These are phyloP conservation scores for Cryphonectria naterciae DNA, from an alignment of 2,329 filamentous ascomycete species.

Conservation along the genomic window DNA sequence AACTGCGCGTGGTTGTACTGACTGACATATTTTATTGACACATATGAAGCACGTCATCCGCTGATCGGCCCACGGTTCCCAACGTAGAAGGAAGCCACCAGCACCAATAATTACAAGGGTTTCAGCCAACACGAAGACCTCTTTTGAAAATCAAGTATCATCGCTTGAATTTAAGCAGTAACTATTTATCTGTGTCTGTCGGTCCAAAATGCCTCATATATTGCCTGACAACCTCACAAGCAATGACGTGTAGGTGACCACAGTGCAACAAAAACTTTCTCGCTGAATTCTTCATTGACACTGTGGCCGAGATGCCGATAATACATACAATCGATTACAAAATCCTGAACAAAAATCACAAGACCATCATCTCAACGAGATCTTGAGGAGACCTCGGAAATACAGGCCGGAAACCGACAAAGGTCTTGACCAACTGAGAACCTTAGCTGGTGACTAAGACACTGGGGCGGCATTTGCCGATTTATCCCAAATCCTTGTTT, in stretches of 20 bases:
- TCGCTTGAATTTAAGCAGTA: too few species aligned
- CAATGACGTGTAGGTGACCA: too few species aligned
- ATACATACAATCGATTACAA: not conserved
- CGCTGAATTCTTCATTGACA: not conserved
- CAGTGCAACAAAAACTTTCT: not conserved
- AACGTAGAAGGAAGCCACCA: not conserved
- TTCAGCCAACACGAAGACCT: too few species aligned
- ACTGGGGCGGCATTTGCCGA: not conserved
- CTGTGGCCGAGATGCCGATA: too few species aligned
- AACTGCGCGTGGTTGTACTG: not conserved
- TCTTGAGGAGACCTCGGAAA: not conserved
- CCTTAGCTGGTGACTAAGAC: not conserved
- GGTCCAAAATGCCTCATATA: too few species aligned
- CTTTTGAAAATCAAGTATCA: too few species aligned
- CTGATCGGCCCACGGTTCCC: not conserved
- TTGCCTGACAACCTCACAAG: too few species aligned
- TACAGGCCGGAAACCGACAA: not conserved
- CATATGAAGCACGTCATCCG: not conserved
- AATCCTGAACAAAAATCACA: not conserved
- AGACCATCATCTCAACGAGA: not conserved
- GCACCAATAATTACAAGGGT: too few species aligned
- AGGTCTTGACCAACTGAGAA: not conserved
- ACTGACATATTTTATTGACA: not conserved
- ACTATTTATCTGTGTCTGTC: too few species aligned
- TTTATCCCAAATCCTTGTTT: not conserved